Percentiles rank a stretch among this genome's conserved stretches.
Conservation (phyloP, 2,329 filamentous ascomycete species). For the Calonectria pteridis region DNA sequence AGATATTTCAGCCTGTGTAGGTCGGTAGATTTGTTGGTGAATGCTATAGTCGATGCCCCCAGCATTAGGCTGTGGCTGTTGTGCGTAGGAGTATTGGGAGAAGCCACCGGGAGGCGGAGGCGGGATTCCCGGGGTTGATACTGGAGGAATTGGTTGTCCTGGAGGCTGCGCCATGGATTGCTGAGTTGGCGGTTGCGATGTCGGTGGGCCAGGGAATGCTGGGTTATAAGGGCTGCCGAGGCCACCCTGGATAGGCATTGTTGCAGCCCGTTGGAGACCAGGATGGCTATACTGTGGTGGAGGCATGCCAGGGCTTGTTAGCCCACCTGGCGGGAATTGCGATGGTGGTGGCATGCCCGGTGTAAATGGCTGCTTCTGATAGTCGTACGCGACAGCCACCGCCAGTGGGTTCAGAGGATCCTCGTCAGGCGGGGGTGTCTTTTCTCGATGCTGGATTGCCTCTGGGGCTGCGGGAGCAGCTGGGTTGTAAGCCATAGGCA, state of each 20-base stretch:
- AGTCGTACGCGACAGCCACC: constrained; percentile 69
- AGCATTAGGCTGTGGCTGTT: constrained; percentile 41
- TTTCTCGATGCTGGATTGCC: constrained; percentile 78
- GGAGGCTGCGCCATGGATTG: constrained; percentile 36
- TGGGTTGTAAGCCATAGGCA: constrained; percentile 81
- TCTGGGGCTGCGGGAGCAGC: constrained; percentile 83
- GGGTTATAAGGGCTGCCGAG: constrained; percentile 59
- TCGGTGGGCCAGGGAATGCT: constrained; percentile 60
- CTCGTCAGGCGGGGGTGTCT: constrained; percentile 83
- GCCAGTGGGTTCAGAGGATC: constrained; percentile 68
- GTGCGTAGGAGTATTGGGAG: constrained; percentile 64
- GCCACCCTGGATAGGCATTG: constrained; percentile 61
- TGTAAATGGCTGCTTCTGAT: constrained; percentile 65
- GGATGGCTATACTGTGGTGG: constrained; percentile 63
- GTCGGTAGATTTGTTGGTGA: constrained; percentile 78
- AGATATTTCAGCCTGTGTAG: constrained; percentile 71
- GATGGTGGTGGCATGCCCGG: constrained; percentile 63
- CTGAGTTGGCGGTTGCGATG: constrained; percentile 51
- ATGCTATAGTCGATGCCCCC: constrained; percentile 64
- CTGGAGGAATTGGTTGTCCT: constrained; percentile 48
- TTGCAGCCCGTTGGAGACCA: constrained; percentile 60
- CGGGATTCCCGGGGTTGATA: constrained; percentile 52
- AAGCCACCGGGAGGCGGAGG: constrained; percentile 66
- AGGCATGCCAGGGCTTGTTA: constrained; percentile 56
- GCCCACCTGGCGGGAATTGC: constrained; percentile 58